Evolutionary conservation across 345 rosid species (phyloP).

Genomic region (Corymbia maculata): DNA sequence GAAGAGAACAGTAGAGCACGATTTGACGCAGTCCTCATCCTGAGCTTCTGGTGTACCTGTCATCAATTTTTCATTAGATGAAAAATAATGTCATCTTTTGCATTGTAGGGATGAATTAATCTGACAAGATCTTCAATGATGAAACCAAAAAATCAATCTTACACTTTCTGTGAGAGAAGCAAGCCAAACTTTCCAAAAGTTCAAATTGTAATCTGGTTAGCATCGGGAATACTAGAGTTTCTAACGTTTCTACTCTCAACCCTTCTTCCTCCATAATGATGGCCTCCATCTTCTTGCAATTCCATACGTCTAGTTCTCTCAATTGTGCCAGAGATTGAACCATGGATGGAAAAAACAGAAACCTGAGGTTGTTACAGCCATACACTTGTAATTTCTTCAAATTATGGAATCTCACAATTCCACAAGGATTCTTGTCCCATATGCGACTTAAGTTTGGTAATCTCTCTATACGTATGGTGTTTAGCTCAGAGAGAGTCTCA

Average conservation of each 20-base stretch:
- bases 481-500: background rate
- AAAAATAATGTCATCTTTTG: background rate
- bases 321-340: background rate
- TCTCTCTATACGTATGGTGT: rapidly evolving
- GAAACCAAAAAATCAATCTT: background rate
- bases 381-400: rapidly evolving
- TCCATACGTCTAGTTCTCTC: rapidly evolving
- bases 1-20: rapidly evolving
- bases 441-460: background rate
- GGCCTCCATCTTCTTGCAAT: background rate
- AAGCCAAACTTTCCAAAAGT: rapidly evolving
- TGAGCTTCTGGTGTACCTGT: rapidly evolving
- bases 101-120: too few relatives aligned
- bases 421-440: background rate
- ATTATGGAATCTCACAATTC: background rate
- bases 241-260: background rate
- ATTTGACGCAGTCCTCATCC: rapidly evolving
- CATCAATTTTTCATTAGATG: background rate
- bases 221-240: background rate
- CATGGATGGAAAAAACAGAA: background rate
- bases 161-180: background rate
- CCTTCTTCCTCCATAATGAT: background rate
- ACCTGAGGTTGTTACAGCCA: rapidly evolving
- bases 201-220: rapidly evolving
- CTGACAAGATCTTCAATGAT: background rate